Evolutionary conservation across 306 rosid genomes (phyloP), one percentile per base, ranked within the genome.

Genomic region (Lathyrus tuberosus): DNA sequence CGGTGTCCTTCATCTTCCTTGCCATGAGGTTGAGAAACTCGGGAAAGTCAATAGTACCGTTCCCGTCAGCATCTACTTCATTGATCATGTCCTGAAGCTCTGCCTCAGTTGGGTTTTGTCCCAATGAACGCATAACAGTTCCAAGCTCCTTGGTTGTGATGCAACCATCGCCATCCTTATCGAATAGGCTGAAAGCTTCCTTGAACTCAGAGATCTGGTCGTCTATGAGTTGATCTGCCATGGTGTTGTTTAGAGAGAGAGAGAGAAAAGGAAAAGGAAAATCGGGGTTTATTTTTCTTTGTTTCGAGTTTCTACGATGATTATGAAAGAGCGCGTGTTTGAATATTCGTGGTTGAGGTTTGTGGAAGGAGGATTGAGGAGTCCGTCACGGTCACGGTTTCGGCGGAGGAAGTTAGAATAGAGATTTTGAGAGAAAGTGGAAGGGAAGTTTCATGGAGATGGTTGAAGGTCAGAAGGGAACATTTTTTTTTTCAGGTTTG

Each of bases 91-190:
- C 86, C 40, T 84, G 88, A 33, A 86, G 85, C 80, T 86, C 91
- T 4, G 87, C 86, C 68, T 86, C 88, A 24, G 88, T 84, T 46
- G 86, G 86, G 73, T 84, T 86, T 78, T 81, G 88, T n/a, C 82
- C 88, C 83, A 90, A 65, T 30, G 88, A 86, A 2, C 79, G 81
- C 96, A 89, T 89, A 49, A 89, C 93, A 71, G 92, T 87, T 62
- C 96, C 93, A 24, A 89, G 96, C 80, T 89, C 96, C 89, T 87
- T 89, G 65, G 96, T 89, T 40, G 96, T 89, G 82, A 89, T 89
- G 70, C 96, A 89, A 53, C 94, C 94, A 35, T 85, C 90, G 67
- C 94, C 90, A 47, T 88, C 94, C 85, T 83, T 88, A 54, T 88
- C 94, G 84, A 88, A 85, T 58, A 88, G 75, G 66, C 93, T 85